Evolutionary conservation across 495 filamentous ascomycete species (phyloP).

Genomic region (Neurospora tetraspora): DNA sequence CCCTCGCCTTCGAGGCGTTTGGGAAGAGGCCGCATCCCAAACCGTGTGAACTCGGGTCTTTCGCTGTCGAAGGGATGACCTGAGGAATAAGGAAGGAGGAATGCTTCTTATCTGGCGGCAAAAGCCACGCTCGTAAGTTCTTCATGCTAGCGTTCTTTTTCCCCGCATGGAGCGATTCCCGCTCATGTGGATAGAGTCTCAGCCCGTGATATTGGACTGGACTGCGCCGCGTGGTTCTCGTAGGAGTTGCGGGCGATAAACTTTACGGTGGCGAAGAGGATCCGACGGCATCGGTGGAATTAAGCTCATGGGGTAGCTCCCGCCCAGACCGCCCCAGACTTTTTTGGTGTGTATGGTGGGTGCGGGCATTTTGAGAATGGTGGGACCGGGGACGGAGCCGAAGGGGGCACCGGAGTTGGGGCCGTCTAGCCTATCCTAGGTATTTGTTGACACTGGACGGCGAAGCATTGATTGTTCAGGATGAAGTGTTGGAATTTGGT

Average conservation of each 20-base stretch:
- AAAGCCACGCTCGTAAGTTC: neutral
- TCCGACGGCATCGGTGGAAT: neutral
- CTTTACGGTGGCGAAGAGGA: neutral
- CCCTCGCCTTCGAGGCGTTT: neutral
- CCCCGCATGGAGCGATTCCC: neutral
- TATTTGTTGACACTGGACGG: neutral
- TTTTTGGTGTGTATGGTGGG: neutral
- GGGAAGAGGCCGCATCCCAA: neutral
- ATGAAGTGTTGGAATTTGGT: neutral
- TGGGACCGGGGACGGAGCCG: neutral
- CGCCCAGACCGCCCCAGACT: neutral
- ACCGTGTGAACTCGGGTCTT: too few species aligned
- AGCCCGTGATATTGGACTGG: neutral
- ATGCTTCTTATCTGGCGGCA: neutral
- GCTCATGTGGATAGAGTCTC: neutral
- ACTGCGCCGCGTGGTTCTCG: neutral
- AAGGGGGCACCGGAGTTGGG: neutral
- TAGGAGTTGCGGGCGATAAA: neutral
- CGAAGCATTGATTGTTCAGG: neutral
- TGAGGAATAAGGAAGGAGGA: neutral
- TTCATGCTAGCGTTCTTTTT: neutral
- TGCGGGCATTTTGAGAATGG: neutral
- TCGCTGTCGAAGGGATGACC: too few species aligned
- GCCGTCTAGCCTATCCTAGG: neutral
- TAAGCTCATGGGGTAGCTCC: neutral